Evolutionary conservation across 78 protist species (phyloP).

Genomic region (Dictyostelium intermedium): DNA sequence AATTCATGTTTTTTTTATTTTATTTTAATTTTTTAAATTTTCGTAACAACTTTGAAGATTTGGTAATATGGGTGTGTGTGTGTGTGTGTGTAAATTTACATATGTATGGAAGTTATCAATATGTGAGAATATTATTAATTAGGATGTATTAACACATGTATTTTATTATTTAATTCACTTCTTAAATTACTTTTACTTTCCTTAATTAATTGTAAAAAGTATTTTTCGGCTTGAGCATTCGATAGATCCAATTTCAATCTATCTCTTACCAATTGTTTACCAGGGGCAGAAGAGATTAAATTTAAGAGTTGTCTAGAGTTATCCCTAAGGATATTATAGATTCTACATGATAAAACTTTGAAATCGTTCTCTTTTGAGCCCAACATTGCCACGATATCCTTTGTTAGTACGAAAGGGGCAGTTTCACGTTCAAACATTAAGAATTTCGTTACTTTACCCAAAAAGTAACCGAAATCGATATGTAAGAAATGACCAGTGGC

Average conservation of each 20-base stretch:
- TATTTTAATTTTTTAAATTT: no score
- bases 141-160: conserved; percentile 61
- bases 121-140: neutral
- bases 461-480: conserved; percentile 29
- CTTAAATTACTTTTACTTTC: conserved; percentile 31
- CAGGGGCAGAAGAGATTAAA: neutral
- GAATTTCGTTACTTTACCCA: conserved; percentile 65
- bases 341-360: conserved; percentile 31
- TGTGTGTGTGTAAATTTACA: no score
- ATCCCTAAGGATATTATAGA: conserved; percentile 40
- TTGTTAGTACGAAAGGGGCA: conserved; percentile 57
- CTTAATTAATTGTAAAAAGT: conserved; percentile 16
- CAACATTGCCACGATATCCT: conserved; percentile 47
- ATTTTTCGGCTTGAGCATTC: conserved; percentile 12
- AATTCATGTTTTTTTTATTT: no score
- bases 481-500: conserved; percentile 86
- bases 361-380: conserved; percentile 45
- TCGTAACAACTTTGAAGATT: no score
- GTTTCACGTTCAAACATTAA: conserved; percentile 69
- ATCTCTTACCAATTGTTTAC: conserved; percentile 25
- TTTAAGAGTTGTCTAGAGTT: conserved; percentile 38
- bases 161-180: conserved; percentile 45
- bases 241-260: conserved; percentile 43
- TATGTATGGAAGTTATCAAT: no score
- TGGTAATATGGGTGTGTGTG: no score